phyloP scores from a whole-genome alignment of 2,329 filamentous ascomycete species.

The Scedosporium apiospermum region DNA sequence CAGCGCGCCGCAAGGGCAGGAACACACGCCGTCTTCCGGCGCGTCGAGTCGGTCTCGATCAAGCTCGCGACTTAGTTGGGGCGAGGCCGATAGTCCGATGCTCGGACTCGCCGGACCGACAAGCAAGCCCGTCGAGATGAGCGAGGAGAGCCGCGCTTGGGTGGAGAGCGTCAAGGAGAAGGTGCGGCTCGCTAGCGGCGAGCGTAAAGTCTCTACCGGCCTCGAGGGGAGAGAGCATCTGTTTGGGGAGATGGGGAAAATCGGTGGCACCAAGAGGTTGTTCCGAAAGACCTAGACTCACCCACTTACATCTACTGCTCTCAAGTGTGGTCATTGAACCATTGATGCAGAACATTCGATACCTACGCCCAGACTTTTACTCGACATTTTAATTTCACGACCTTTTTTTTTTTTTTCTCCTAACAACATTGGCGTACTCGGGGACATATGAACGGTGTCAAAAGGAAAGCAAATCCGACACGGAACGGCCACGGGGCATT shows the following conservation, averaged over 20 bases:
- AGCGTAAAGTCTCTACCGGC: slow-evolving; percentile 25
- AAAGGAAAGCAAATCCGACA: no score
- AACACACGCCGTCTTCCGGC: slow-evolving; percentile 34
- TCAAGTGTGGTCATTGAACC: no score
- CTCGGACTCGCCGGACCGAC: slow-evolving; percentile 65
- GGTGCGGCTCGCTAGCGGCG: slow-evolving; percentile 60
- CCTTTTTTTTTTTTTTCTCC: background rate
- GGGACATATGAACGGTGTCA: no score
- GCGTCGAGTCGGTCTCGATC: slow-evolving; percentile 37
- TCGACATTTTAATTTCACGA: background rate
- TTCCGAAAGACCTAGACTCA: slow-evolving; percentile 38
- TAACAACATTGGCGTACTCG: background rate
- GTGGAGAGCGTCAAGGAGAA: slow-evolving; percentile 77
- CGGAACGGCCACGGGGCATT: no score
- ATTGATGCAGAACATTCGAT: background rate
- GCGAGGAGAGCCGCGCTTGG: slow-evolving; percentile 67
- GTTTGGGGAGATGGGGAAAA: slow-evolving; percentile 63
- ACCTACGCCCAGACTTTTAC: background rate
- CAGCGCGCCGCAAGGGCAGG: slow-evolving; percentile 15
- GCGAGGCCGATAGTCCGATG: slow-evolving; percentile 46
- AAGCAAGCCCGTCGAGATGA: slow-evolving; percentile 54
- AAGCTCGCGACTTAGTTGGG: slow-evolving; percentile 46
- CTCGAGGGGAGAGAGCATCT: slow-evolving; percentile 21
- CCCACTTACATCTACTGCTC: no score
- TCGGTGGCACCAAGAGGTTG: slow-evolving; percentile 63